Conservation (phyloP, 2,329 filamentous ascomycete species). For the Clarireedia homoeocarpa region DNA sequence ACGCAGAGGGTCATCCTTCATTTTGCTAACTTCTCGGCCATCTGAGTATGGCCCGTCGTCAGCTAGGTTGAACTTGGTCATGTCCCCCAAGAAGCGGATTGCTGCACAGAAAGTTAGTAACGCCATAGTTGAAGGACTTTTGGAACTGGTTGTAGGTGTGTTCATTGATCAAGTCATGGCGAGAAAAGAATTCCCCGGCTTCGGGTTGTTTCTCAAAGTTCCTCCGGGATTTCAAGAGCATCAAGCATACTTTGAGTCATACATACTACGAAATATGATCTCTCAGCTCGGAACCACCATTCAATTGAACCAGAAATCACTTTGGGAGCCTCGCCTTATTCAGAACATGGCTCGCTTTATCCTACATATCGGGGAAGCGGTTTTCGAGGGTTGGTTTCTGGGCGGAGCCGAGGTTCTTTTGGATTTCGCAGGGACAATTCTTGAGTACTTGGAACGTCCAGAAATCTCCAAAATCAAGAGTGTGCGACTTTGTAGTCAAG, state of each 20-base stretch:
- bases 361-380: slow-evolving; percentile 75
- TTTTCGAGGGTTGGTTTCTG: slow-evolving; percentile 95
- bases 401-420: slow-evolving; percentile 76
- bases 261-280: slow-evolving; percentile 69
- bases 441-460: slow-evolving; percentile 84
- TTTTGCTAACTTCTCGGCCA: slow-evolving; percentile 70
- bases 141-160: slow-evolving; percentile 70
- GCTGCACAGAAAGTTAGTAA: slow-evolving; percentile 50
- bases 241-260: slow-evolving; percentile 91
- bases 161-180: slow-evolving; percentile 80
- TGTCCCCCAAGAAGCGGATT: slow-evolving; percentile 50
- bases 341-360: slow-evolving; percentile 81
- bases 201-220: slow-evolving; percentile 77
- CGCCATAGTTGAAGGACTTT: slow-evolving; percentile 64
- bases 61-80: slow-evolving; percentile 54
- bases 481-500: slow-evolving; percentile 84
- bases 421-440: slow-evolving; percentile 74
- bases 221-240: slow-evolving; percentile 92
- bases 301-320: slow-evolving; percentile 59
- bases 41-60: slow-evolving; percentile 49
- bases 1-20: slow-evolving; percentile 80
- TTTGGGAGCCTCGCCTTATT: slow-evolving; percentile 75
- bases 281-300: slow-evolving; percentile 62
- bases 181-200: slow-evolving; percentile 84
- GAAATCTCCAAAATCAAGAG: slow-evolving; percentile 76